A percentile compares a stretch with the other conserved stretches of the same genome.
Conservation (phyloP, 257 asterid species). For the Phtheirospermum japonicum region DNA sequence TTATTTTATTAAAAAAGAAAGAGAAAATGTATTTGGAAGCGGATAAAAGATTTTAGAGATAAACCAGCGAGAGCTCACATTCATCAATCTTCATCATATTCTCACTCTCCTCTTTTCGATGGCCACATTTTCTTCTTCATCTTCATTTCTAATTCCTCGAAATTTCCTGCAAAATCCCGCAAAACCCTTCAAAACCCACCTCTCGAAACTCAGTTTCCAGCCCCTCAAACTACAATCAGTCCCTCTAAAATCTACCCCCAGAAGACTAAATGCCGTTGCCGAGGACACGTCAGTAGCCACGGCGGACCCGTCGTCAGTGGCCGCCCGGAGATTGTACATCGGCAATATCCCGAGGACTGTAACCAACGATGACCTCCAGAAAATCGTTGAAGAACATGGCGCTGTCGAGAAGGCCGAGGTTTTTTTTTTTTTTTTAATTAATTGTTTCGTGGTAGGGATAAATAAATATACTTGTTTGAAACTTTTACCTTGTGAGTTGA, state of each 20-base stretch:
- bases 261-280: constrained; percentile 49
- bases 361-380: constrained; percentile 65
- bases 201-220: constrained; percentile 30
- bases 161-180: constrained; percentile 39
- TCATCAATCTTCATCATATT: background rate
- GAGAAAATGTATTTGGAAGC: too few species aligned
- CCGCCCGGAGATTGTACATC: constrained; percentile 67
- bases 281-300: constrained; percentile 55
- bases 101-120: constrained; percentile 9
- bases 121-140: too few species aligned
- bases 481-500: too few species aligned
- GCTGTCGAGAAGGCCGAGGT: constrained; percentile 88
- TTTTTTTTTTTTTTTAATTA: background rate
- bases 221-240: background rate
- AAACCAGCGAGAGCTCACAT: too few species aligned
- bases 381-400: constrained; percentile 75
- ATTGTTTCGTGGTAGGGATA: too few species aligned
- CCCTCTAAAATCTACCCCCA: background rate
- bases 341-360: constrained; percentile 84
- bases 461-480: too few species aligned
- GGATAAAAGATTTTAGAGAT: background rate
- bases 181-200: constrained; percentile 28
- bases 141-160: constrained; percentile 37
- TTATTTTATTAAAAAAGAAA: too few species aligned
- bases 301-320: constrained; percentile 56